Evolutionary conservation across 1,139 yeast species (phyloP), one percentile per base, ranked within the genome.

Genomic region (Kluyveromyces marxianus): DNA sequence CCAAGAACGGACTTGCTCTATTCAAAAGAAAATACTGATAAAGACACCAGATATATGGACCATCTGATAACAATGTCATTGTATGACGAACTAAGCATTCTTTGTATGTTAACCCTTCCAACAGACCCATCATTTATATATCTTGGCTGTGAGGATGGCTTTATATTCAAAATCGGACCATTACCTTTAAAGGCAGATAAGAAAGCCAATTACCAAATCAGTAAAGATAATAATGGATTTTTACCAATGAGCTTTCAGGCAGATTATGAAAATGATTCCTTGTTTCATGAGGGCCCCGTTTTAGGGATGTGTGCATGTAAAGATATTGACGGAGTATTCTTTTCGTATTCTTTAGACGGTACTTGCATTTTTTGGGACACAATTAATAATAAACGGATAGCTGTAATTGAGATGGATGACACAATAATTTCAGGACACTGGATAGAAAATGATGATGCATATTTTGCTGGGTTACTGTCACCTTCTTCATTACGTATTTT

Each of bases 61-160:
- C 54, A 56, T 29, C 45, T 58, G 10, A 35, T 47, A 6, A 47
- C 42, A 25, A 46, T 55, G 3, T 44, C 55, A 3, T 35, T 50
- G 14, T 54, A 53, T 40, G 58, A 52, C 34, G 56, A 54, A 39
- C 37, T 57, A 4, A 53, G 57, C 35, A 50, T 58, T 3, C 47
- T 54, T 3, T 39, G 54, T 8, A 29, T 59, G n/a, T 44, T 51
- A 5, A 45, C 49, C 2, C 48, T 57, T 8, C 53, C 56, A 3
- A 46, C 48, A n/a, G 53, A 57, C 40, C 49, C 50, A 2, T 51
- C 54, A 8, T 41, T 48, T 34, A n/a, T 58, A 4, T 58, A 54
- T 36, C 32, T 55, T 8, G 62, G 62, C n/a, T 48, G 56, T 10
- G 60, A 54, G 39, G 60, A 58, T 35, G 62, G 63, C 24, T 60